Evolutionary conservation across 2,329 filamentous ascomycete genomes (phyloP).

Genomic region (Sporothrix euskadiensis): DNA sequence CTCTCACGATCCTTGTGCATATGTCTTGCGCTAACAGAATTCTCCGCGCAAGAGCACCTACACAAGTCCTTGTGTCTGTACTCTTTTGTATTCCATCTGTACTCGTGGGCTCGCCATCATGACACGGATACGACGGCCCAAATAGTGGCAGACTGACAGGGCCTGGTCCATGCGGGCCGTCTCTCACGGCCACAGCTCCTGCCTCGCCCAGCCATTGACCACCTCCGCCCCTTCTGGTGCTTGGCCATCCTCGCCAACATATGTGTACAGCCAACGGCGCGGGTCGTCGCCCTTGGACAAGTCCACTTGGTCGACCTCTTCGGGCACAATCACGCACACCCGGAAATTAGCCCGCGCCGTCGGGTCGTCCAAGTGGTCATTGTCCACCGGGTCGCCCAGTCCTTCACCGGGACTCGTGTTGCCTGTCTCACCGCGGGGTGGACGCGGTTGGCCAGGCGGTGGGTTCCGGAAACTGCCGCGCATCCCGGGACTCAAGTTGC

Average conservation of each 20-base stretch:
- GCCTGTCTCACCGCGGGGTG: constrained; percentile 48
- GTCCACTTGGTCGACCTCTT: constrained; percentile 74
- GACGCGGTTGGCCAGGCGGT: constrained; percentile 63
- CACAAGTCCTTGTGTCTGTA: not conserved
- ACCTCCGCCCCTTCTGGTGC: constrained; percentile 40
- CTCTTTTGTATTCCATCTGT: not conserved
- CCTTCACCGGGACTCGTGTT: constrained; percentile 35
- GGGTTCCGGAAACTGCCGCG: constrained; percentile 75
- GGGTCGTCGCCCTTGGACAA: constrained; percentile 65
- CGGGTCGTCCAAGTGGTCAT: constrained; percentile 67
- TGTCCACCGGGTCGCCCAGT: constrained; percentile 65
- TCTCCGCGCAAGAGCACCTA: not conserved
- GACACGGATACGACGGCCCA: not conserved
- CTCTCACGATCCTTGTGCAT: not conserved
- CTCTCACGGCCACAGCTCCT: constrained; percentile 67
- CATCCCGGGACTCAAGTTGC: constrained; percentile 80
- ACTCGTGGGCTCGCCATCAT: not conserved
- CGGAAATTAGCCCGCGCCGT: constrained; percentile 75
- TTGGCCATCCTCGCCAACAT: constrained; percentile 45
- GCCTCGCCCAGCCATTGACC: constrained; percentile 62
- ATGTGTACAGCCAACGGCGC: constrained; percentile 67
- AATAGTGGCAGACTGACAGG: not conserved
- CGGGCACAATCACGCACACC: constrained; percentile 77
- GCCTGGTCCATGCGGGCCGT: not conserved
- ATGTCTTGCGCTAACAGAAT: not conserved